Base-by-base conservation (phyloP, 2,329 filamentous ascomycete genomes). In the Clathrospora elynae region DNA sequence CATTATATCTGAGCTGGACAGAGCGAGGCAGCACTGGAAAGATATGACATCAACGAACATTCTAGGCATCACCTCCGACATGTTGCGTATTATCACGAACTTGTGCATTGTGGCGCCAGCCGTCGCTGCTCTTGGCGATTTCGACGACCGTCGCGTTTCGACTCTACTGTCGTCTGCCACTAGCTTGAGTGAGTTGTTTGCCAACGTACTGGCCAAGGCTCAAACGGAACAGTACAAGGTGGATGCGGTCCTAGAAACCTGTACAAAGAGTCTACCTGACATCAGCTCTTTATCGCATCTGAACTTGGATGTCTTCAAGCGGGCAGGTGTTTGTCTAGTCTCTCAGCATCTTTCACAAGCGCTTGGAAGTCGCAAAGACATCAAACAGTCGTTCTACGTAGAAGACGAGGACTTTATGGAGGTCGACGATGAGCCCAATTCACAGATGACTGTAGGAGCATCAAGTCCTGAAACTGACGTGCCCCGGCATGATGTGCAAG, bases 341-440 rank as follows among this genome's bases (percentile, higher is more conserved):
- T 37, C 65, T 53, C 48, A 42, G 26, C 49, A 69, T 42, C 28
- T 66, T 45, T 59, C 68, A 39, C 56, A 51, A 53, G 62, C 63
- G 22, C 41, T 73, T 5, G 50, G 44, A 10, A 46, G 57, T 19
- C 59, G 67, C 6, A 60, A 49, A 44, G 56, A 58, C 3, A 42
- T 58, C 9, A 69, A 64, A 17, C 58, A 66, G 16, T 68, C 68
- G 1, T 66, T 66, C 26, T 57, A 64, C 31, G 51, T 49, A 6
- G 62, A 65, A 39, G 61, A 73, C 3, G 70, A 75, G 7, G 82
- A 85, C 52, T 62, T 76, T 5, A 86, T 88, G 83, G 84, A 88
- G 41, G 59, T 90, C 4, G 86, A 90, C 56, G 76, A 78, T 22
- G 76, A 80, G 9, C 83, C 86, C 40, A 79, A 82, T 26, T 83